A percentile compares a stretch with the other conserved stretches of the same genome.
phyloP scores from a whole-genome alignment of 2,329 filamentous ascomycete species.

The Peltaster fructicola region DNA sequence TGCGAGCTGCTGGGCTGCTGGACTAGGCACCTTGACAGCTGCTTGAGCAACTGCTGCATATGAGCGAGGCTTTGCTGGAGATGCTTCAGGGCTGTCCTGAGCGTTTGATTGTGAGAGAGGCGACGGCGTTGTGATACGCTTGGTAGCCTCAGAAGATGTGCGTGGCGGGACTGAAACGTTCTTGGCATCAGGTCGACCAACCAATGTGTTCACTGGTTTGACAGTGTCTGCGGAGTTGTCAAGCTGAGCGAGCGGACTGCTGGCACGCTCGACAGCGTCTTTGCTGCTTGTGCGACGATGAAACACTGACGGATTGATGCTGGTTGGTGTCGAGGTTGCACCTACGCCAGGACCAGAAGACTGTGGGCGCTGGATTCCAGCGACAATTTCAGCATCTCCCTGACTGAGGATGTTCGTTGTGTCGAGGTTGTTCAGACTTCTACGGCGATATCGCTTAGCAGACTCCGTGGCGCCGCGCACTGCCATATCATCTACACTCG shows the following conservation, averaged over 20 bases:
- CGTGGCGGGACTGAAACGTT: constrained; percentile 15
- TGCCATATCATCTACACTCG: constrained; percentile 53
- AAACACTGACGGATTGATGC: constrained; percentile 17
- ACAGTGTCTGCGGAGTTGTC: constrained; percentile 5
- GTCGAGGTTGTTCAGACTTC: constrained; percentile 58
- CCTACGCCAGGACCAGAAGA: constrained; percentile 11
- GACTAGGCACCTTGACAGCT: constrained; percentile 29
- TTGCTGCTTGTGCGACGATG: constrained; percentile 20
- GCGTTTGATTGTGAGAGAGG: constrained; percentile 28
- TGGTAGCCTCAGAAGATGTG: constrained; percentile 22
- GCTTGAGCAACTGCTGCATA: constrained; percentile 17
- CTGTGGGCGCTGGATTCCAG: constrained; percentile 10
- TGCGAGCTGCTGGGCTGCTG: constrained; percentile 67
- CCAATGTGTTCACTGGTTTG: too few relatives aligned
- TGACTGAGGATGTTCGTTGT: constrained; percentile 11
- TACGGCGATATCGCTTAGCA: constrained; percentile 58
- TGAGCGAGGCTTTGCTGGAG: constrained; percentile 15
- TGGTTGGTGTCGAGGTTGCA: constrained; percentile 15
- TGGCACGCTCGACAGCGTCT: too few relatives aligned
- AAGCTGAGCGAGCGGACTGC: constrained; percentile 5
- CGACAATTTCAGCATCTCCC: constrained; percentile 7
- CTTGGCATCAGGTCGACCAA: too few relatives aligned
- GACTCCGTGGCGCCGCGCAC: constrained; percentile 44
- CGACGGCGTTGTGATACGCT: constrained; percentile 27
- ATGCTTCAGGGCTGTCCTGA: constrained; percentile 12